A percentile compares a stretch with the other conserved stretches of the same genome.
These are phyloP conservation scores for Citrus sinensis DNA, from an alignment of 345 rosid species.

Conservation along the genomic window DNA sequence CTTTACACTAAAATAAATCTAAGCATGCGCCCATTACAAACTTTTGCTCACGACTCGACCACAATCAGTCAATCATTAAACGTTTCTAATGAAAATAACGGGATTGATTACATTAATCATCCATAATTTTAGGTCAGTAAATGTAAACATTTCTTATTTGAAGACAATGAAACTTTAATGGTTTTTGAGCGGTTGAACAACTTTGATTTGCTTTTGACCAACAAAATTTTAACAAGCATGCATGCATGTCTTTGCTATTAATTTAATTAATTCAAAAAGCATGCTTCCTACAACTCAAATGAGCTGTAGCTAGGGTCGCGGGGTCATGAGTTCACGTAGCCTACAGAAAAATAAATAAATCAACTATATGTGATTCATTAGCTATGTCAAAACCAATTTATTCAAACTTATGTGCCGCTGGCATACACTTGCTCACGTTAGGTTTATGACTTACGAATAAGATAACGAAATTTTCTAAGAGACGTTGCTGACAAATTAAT, in stretches of 20 bases:
- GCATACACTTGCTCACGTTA: slow-evolving; percentile 11
- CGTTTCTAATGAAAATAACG: too few species aligned
- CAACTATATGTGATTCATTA: not conserved
- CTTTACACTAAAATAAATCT: too few species aligned
- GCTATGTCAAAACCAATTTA: not conserved
- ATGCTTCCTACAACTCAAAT: not conserved
- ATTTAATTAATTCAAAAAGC: not conserved
- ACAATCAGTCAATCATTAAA: too few species aligned
- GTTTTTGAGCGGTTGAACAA: not conserved
- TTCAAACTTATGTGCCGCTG: not conserved
- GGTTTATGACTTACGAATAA: not conserved
- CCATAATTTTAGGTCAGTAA: too few species aligned
- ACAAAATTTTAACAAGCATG: too few species aligned
- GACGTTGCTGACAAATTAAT: too few species aligned
- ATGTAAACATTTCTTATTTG: too few species aligned
- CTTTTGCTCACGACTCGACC: too few species aligned
- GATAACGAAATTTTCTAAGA: not conserved
- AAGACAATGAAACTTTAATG: not conserved
- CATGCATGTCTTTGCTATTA: not conserved
- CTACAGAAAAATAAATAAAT: not conserved
- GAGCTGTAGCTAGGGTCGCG: not conserved
- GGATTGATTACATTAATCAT: too few species aligned
- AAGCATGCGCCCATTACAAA: too few species aligned
- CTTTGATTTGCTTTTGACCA: not conserved
- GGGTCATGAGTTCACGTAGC: slow-evolving; percentile 9